Percentiles rank a stretch among this genome's conserved stretches.
Evolutionary conservation across 306 rosid species (phyloP).

Genomic region (Mimosa pudica): DNA sequence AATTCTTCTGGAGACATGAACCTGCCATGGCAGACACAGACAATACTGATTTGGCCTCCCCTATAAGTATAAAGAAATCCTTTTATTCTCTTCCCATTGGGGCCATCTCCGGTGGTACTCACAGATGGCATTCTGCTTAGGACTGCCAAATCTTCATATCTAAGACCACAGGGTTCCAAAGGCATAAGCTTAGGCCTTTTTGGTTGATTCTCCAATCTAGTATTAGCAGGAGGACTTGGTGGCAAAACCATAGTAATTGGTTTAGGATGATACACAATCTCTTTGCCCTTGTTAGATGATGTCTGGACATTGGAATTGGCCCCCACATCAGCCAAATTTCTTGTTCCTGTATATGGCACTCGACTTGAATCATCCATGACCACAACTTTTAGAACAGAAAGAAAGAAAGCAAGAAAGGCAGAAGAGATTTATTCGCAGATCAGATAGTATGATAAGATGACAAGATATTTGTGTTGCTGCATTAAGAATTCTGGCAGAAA

Average conservation of each 20-base stretch:
- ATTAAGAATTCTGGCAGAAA: neutral
- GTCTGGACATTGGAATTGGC: conserved; percentile 3
- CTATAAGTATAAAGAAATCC: conserved; percentile 59
- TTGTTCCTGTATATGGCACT: neutral
- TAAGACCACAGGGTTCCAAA: conserved; percentile 11
- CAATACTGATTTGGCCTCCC: conserved; percentile 51
- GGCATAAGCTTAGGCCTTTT: conserved; percentile 41
- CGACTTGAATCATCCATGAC: neutral
- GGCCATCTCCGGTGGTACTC: conserved; percentile 57
- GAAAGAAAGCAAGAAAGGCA: neutral
- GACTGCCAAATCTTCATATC: conserved; percentile 39
- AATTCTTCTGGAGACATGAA: conserved; percentile 69
- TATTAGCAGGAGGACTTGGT: conserved; percentile 18
- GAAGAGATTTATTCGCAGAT: neutral
- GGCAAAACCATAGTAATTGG: conserved; percentile 2
- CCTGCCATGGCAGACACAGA: conserved; percentile 73
- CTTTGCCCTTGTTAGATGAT: neutral
- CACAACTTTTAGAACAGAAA: neutral
- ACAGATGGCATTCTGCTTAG: conserved; percentile 54
- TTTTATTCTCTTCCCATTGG: conserved; percentile 54
- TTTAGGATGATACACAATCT: neutral
- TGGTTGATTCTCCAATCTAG: conserved; percentile 23
- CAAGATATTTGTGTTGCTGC: neutral
- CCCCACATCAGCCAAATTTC: conserved; percentile 27
- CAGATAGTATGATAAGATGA: neutral